A percentile compares a stretch with the other conserved stretches of the same genome.
phyloP scores from a whole-genome alignment of 2,329 filamentous ascomycete species.

The Trichophyton rubrum region DNA sequence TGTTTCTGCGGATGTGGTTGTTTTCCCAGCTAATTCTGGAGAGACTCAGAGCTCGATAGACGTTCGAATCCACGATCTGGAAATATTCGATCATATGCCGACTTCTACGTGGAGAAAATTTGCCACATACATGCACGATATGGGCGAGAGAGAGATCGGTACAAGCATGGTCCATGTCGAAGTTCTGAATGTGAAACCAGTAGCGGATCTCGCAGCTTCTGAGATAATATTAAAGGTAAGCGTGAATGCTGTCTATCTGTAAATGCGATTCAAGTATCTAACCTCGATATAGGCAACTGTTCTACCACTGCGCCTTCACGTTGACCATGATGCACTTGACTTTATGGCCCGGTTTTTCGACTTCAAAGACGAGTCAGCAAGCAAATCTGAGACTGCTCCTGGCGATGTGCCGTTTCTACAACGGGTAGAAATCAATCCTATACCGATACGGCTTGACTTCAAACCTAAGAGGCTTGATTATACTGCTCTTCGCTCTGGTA shows the following conservation, averaged over 20 bases:
- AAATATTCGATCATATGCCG: conserved; percentile 86
- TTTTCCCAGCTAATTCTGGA: conserved; percentile 61
- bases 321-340: conserved; percentile 93
- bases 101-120: conserved; percentile 99
- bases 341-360: conserved; percentile 97
- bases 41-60: conserved; percentile 84
- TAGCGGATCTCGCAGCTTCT: conserved; percentile 70
- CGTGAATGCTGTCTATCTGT: neutral
- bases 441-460: conserved; percentile 82
- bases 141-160: conserved; percentile 71
- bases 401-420: conserved; percentile 78
- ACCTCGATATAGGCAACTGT: conserved; percentile 45
- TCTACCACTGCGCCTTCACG: conserved; percentile 76
- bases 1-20: conserved; percentile 67
- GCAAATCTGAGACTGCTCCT: conserved; percentile 32
- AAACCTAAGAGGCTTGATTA: conserved; percentile 99
- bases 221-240: conserved; percentile 69
- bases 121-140: conserved; percentile 80
- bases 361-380: conserved; percentile 66
- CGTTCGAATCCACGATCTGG: conserved; percentile 66
- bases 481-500: conserved; percentile 76
- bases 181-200: conserved; percentile 73
- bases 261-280: neutral
- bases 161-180: conserved; percentile 86
- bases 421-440: conserved; percentile 70